Percentiles rank a stretch among this genome's conserved stretches.
These are phyloP conservation scores for Ampelocalamus luodianensis DNA, from an alignment of 176 grass and related monocot species.

Conservation along the genomic window DNA sequence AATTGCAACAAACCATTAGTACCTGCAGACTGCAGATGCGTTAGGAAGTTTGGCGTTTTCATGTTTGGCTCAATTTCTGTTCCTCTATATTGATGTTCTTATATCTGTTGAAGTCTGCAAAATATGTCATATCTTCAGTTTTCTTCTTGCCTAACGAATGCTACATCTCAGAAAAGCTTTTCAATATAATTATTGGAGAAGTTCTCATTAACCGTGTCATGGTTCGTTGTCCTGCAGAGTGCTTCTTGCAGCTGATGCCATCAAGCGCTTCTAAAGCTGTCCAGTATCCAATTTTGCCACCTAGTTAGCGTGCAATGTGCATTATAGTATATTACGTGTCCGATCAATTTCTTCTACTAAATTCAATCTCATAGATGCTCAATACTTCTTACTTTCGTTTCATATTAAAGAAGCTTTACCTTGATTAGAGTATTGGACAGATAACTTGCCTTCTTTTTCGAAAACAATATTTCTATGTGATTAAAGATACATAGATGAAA, in stretches of 20 bases:
- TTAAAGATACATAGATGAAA: not conserved
- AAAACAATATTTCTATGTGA: not conserved
- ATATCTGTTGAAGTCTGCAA: not conserved
- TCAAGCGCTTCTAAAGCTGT: slow-evolving; percentile 54
- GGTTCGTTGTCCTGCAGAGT: slow-evolving; percentile 57
- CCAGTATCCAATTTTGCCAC: slow-evolving; percentile 65
- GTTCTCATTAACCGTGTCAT: not conserved
- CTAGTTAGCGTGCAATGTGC: not conserved
- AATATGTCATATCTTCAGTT: not conserved
- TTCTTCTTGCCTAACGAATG: not conserved
- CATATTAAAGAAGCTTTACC: not conserved
- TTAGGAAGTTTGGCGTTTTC: not conserved
- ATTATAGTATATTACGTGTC: not conserved
- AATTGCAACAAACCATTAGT: not conserved
- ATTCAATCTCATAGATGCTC: not conserved
- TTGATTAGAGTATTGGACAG: not conserved
- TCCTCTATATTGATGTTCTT: not conserved
- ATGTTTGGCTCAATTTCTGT: not conserved
- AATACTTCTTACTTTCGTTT: not conserved
- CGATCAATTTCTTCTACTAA: not conserved
- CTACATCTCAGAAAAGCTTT: not conserved
- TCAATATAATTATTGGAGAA: not conserved
- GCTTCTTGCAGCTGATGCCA: slow-evolving; percentile 88
- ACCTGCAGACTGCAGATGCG: not conserved
- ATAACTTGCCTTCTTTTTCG: not conserved